Conservation (phyloP, 208 protist species). For the Leishmania mexicana region DNA sequence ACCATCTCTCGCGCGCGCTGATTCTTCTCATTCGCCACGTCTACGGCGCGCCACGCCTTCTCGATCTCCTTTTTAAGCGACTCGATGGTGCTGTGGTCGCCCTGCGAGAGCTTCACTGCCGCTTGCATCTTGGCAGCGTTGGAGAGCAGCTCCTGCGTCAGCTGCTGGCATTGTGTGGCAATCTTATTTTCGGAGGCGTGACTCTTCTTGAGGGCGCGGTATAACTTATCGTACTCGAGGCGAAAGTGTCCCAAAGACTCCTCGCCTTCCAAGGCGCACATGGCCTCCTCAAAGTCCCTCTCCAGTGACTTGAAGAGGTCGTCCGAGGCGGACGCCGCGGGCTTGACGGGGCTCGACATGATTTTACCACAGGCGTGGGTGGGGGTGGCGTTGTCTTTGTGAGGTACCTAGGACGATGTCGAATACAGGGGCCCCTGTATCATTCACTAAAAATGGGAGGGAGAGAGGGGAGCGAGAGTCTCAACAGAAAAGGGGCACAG, state of each 20-base stretch:
- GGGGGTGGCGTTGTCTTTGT: not conserved
- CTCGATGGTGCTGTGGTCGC: slow-evolving; percentile 97
- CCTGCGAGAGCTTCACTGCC: slow-evolving; percentile 95
- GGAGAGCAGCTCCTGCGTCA: slow-evolving; percentile 96
- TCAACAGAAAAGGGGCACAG: not conserved
- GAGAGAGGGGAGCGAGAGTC: not conserved
- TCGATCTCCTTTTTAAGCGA: slow-evolving; percentile 97
- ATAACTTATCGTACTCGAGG: slow-evolving; percentile 98
- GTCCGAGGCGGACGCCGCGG: slow-evolving; percentile 65
- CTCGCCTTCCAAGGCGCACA: slow-evolving; percentile 93
- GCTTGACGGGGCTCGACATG: slow-evolving; percentile 44
- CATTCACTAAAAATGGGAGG: not conserved
- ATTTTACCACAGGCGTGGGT: not conserved
- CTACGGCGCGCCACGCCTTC: slow-evolving; percentile 98
- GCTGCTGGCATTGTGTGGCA: slow-evolving; percentile 94
- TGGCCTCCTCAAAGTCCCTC: slow-evolving; percentile 94
- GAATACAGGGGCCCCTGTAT: not conserved
- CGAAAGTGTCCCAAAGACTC: slow-evolving; percentile 95
- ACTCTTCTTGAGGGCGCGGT: slow-evolving; percentile 95
- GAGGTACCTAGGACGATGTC: not conserved
- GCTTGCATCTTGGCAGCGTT: slow-evolving; percentile 98
- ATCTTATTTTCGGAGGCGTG: slow-evolving; percentile 98
- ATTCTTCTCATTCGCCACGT: slow-evolving; percentile 98
- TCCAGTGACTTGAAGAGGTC: slow-evolving; percentile 90
- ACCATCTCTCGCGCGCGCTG: slow-evolving; percentile 95